A percentile compares a stretch with the other conserved stretches of the same genome.
Conservation (phyloP, 2,329 filamentous ascomycete genomes). For the Aspergillus thermomutatus region DNA sequence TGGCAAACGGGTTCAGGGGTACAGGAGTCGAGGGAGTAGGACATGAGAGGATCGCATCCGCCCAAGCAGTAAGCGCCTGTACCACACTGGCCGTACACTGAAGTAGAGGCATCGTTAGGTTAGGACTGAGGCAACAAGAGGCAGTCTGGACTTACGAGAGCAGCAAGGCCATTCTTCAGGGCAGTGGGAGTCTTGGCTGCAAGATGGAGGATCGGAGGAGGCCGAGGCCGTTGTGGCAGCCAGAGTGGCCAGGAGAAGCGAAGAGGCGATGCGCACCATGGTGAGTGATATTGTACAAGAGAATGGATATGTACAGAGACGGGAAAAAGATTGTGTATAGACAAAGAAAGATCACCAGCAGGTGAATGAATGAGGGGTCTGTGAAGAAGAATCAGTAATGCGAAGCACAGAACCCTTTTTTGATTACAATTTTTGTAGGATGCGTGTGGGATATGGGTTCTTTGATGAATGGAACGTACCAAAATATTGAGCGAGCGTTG, state of each 20-base stretch:
- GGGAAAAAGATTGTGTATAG: not conserved
- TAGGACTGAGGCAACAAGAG: not conserved
- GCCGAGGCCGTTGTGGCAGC: slow-evolving; percentile 31
- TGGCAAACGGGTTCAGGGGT: slow-evolving; percentile 79
- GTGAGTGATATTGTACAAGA: slow-evolving; percentile 14
- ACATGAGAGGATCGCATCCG: slow-evolving; percentile 86
- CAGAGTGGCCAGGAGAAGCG: slow-evolving; percentile 32
- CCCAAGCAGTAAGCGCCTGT: slow-evolving; percentile 93
- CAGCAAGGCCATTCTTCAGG: slow-evolving; percentile 72
- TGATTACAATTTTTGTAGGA: not conserved
- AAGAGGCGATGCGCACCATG: slow-evolving; percentile 37
- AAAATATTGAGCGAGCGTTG: not conserved
- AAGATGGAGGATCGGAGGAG: slow-evolving; percentile 21
- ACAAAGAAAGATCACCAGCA: not conserved
- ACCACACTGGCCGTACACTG: slow-evolving; percentile 91
- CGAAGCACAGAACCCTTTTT: not conserved
- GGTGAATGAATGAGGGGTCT: not conserved
- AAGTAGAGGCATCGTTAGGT: slow-evolving; percentile 4
- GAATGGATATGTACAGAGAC: not conserved
- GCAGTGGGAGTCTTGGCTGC: slow-evolving; percentile 56
- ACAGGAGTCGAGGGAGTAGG: slow-evolving; percentile 78
- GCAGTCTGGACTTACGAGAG: slow-evolving; percentile 61
- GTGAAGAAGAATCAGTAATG: not conserved
- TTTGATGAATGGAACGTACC: not conserved
- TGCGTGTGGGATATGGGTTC: too few species aligned